Evolutionary conservation across 345 rosid species (phyloP).

Genomic region (Salix suchowensis): DNA sequence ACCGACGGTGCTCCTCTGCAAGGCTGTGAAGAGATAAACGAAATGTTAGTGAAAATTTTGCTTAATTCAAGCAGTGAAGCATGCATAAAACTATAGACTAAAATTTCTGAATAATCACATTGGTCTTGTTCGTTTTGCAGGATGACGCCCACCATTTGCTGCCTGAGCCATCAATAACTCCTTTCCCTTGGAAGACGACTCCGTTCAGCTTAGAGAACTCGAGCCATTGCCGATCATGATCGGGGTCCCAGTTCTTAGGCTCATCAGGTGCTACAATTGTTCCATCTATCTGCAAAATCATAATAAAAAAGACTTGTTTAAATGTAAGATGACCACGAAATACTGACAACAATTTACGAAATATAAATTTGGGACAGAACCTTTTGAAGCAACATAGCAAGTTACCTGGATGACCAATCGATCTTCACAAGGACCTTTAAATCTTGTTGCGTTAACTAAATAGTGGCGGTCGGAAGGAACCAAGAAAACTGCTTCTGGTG

Average conservation of each 20-base stretch:
- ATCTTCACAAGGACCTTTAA: conserved; percentile 81
- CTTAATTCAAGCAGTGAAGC: not conserved
- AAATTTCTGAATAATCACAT: conserved; percentile 36
- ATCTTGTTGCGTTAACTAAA: conserved; percentile 76
- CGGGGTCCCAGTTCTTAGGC: conserved; percentile 82
- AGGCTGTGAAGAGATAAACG: conserved; percentile 53
- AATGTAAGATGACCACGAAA: not conserved
- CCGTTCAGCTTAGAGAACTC: conserved; percentile 73
- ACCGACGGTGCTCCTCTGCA: conserved; percentile 90
- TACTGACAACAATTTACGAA: not conserved
- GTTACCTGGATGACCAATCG: conserved; percentile 71
- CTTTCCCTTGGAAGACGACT: conserved; percentile 73
- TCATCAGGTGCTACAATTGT: conserved; percentile 86
- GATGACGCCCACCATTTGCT: conserved; percentile 99
- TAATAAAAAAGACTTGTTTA: not conserved
- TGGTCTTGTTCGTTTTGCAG: conserved; percentile 78
- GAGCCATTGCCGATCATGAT: conserved; percentile 66
- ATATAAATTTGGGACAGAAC: not conserved
- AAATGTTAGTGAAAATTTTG: conserved; percentile 18
- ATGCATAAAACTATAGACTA: conserved; percentile 18
- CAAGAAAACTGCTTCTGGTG: conserved; percentile 60
- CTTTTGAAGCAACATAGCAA: not conserved
- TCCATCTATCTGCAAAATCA: conserved; percentile 77
- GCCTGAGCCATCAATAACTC: conserved; percentile 94
- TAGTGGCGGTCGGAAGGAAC: conserved; percentile 69